A percentile compares a stretch with the other conserved stretches of the same genome.
These are phyloP conservation scores for Hyphodiscus hymeniophilus DNA, from an alignment of 495 filamentous ascomycete species.

Conservation along the genomic window DNA sequence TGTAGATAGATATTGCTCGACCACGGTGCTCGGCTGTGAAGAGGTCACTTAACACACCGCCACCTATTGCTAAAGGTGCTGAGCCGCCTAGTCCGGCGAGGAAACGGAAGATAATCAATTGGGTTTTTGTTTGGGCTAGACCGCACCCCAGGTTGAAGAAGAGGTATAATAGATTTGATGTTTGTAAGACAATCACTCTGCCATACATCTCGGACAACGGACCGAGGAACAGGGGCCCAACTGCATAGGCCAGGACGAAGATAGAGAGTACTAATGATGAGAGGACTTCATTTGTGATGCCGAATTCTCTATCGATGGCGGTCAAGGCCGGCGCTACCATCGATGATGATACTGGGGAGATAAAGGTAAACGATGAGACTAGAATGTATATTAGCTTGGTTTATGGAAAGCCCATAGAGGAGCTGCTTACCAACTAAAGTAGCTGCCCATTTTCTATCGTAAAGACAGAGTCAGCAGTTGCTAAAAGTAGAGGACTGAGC, in stretches of 20 bases:
- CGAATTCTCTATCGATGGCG: conserved; percentile 50
- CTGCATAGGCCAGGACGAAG: conserved; percentile 69
- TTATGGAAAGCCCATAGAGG: neutral
- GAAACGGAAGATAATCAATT: conserved; percentile 50
- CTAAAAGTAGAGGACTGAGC: too few species aligned
- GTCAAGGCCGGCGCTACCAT: conserved; percentile 66
- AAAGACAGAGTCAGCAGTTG: too few species aligned
- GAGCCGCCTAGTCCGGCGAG: conserved; percentile 26
- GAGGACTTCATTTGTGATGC: conserved; percentile 47
- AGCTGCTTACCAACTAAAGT: conserved; percentile 11
- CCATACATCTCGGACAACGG: conserved; percentile 62
- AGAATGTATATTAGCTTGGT: neutral
- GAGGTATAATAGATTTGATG: conserved; percentile 44
- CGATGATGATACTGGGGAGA: conserved; percentile 58
- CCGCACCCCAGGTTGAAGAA: conserved; percentile 52
- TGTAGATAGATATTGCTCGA: conserved; percentile 55
- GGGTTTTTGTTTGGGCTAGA: conserved; percentile 42
- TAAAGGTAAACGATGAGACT: conserved; percentile 58
- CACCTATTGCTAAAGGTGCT: conserved; percentile 41
- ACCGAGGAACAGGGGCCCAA: conserved; percentile 51
- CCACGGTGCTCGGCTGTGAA: conserved; percentile 58
- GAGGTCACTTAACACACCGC: conserved; percentile 54
- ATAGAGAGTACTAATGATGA: conserved; percentile 59
- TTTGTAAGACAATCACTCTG: conserved; percentile 46
- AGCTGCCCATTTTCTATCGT: conserved; percentile 41